These are phyloP conservation scores for Sherardia arvensis DNA, from an alignment of 257 asterid genomes.

Conservation along the genomic window DNA sequence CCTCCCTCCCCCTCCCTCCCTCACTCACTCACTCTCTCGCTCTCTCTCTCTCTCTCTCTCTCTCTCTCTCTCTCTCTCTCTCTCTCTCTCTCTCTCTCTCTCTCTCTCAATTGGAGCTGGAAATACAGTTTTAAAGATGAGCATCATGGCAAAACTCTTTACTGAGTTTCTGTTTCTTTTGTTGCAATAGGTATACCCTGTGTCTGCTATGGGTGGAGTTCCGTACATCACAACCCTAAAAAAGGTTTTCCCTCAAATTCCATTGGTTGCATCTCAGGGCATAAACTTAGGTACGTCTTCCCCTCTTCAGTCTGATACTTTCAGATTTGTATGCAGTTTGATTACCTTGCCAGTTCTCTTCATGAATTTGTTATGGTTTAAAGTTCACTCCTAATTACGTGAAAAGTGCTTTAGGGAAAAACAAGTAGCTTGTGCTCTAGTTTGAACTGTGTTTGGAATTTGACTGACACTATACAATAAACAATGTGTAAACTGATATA, in stretches of 20 bases:
- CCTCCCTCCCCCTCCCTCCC: too few species aligned
- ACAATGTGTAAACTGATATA: not conserved
- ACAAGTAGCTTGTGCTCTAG: not conserved
- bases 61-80: too few species aligned
- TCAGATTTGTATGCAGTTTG: not conserved
- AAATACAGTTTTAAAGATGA: too few species aligned
- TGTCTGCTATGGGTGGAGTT: slow-evolving; percentile 71
- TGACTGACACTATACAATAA: not conserved
- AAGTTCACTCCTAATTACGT: not conserved
- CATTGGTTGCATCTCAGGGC: slow-evolving; percentile 90
- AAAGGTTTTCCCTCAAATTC: slow-evolving; percentile 70
- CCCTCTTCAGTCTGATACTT: not conserved
- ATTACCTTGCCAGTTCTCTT: not conserved
- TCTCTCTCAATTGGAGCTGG: too few species aligned
- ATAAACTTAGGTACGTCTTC: slow-evolving; percentile 43
- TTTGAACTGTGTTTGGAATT: not conserved
- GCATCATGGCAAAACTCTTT: not conserved
- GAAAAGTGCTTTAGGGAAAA: not conserved
- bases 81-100: too few species aligned
- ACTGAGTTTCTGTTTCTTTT: slow-evolving; percentile 1
- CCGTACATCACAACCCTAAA: slow-evolving; percentile 54
- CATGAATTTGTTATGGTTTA: not conserved
- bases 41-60: too few species aligned
- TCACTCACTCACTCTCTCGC: too few species aligned
- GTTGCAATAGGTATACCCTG: slow-evolving; percentile 57